These are phyloP conservation scores for Pelargonium exstipulatum DNA, from an alignment of 441 rosid species.

Conservation along the genomic window DNA sequence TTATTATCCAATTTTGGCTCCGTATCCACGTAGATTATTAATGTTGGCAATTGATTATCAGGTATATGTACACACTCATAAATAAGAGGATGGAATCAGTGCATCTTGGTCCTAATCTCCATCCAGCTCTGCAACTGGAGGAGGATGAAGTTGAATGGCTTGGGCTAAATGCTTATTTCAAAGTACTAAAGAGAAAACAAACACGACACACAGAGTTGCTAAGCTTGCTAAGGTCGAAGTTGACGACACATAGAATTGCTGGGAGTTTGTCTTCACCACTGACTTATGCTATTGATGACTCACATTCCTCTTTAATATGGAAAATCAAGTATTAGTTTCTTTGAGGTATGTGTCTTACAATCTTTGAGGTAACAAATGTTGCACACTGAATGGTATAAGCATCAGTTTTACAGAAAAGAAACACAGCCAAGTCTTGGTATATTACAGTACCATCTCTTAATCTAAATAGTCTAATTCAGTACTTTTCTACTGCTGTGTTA, in stretches of 20 bases:
- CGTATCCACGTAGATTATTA: background rate
- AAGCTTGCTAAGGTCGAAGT: slow-evolving; percentile 32
- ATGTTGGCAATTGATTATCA: slow-evolving; percentile 18
- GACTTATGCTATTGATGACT: slow-evolving; percentile 45
- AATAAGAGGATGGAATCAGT: slow-evolving; percentile 41
- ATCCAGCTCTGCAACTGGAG: slow-evolving; percentile 37
- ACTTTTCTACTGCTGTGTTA: background rate
- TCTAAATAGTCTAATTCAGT: background rate
- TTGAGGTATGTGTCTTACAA: background rate
- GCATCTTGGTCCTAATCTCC: slow-evolving; percentile 24
- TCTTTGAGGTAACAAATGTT: background rate
- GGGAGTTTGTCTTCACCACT: slow-evolving; percentile 31
- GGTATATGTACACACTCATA: slow-evolving; percentile 56
- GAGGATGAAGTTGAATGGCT: slow-evolving; percentile 77
- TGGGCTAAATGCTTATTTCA: slow-evolving; percentile 57
- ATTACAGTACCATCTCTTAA: too few species aligned
- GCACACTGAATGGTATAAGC: background rate
- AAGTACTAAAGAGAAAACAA: slow-evolving; percentile 59
- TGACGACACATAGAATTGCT: slow-evolving; percentile 30
- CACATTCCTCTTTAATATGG: slow-evolving; percentile 71
- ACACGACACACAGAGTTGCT: slow-evolving; percentile 49
- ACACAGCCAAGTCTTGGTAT: background rate
- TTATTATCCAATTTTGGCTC: background rate
- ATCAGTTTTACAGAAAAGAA: too few species aligned
- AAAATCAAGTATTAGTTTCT: slow-evolving; percentile 45